phyloP scores from a whole-genome alignment of 2,329 filamentous ascomycete genomes.

The Colletotrichum graminicola region DNA sequence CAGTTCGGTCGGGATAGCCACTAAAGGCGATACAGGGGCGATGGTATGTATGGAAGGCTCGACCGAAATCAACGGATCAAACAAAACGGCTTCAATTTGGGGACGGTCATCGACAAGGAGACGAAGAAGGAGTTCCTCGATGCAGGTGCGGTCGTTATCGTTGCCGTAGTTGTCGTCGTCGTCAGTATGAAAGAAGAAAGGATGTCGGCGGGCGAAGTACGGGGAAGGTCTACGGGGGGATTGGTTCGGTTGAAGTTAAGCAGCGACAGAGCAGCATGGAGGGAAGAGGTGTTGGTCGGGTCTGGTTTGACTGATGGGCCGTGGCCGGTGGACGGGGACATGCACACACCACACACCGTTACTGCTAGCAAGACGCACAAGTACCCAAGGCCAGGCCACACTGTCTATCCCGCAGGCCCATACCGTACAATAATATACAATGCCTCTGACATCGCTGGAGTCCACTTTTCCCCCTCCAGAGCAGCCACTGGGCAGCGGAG shows the following conservation, averaged over 20 bases:
- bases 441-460: slow-evolving; percentile 33
- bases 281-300: slow-evolving; percentile 18
- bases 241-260: slow-evolving; percentile 16
- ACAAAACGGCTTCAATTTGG: slow-evolving; percentile 7
- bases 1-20: slow-evolving; percentile 19
- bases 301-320: slow-evolving; percentile 18
- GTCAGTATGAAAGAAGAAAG: background rate
- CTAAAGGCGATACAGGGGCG: slow-evolving; percentile 10
- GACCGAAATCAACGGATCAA: slow-evolving; percentile 38
- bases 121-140: background rate
- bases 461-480: slow-evolving; percentile 26
- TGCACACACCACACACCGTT: slow-evolving; percentile 11
- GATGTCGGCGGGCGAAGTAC: background rate
- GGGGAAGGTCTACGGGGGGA: background rate
- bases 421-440: slow-evolving; percentile 20
- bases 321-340: slow-evolving; percentile 20
- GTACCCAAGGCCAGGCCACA: slow-evolving; percentile 4
- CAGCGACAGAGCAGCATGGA: slow-evolving; percentile 17
- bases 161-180: slow-evolving; percentile 20
- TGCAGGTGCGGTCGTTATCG: slow-evolving; percentile 21
- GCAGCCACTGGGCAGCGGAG: slow-evolving; percentile 18
- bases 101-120: slow-evolving; percentile 24
- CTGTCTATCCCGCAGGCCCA: background rate
- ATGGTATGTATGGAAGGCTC: background rate
- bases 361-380: background rate